Evolutionary conservation across 495 filamentous ascomycete genomes (phyloP).

Genomic region (Penicillium macrosclerotiorum): DNA sequence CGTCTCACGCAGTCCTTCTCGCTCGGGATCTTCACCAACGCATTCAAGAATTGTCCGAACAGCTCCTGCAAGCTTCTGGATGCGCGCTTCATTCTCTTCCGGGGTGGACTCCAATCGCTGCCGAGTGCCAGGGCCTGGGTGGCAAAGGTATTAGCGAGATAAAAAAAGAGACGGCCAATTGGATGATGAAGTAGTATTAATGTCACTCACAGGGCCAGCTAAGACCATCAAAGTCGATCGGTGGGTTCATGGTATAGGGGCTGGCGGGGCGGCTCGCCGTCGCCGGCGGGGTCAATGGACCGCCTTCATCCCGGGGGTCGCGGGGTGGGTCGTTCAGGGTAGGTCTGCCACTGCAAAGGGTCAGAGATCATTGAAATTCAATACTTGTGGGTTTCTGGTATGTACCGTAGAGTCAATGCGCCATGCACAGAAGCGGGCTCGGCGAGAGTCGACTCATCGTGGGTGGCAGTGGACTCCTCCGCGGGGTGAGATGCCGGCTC

Average conservation of each 20-base stretch:
- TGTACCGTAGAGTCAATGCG: constrained; percentile 32
- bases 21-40: constrained; percentile 89
- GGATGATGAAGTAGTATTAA: too few species aligned
- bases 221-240: constrained; percentile 68
- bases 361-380: constrained; percentile 6
- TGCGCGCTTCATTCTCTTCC: constrained; percentile 65
- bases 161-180: too few species aligned
- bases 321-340: constrained; percentile 64
- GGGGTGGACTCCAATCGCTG: constrained; percentile 75
- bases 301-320: constrained; percentile 70
- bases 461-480: constrained; percentile 16
- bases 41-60: constrained; percentile 92
- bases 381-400: not conserved
- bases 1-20: constrained; percentile 84
- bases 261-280: constrained; percentile 53
- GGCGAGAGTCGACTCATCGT: constrained; percentile 18
- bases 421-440: constrained; percentile 12
- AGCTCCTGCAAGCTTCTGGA: constrained; percentile 79
- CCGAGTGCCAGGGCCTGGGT: constrained; percentile 70
- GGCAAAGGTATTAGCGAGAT: not conserved
- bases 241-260: constrained; percentile 62
- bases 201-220: constrained; percentile 66
- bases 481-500: constrained; percentile 16
- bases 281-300: constrained; percentile 44
- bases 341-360: constrained; percentile 17